Evolutionary conservation across 2,329 filamentous ascomycete species (phyloP).

Genomic region (Calonectria pteridis): DNA sequence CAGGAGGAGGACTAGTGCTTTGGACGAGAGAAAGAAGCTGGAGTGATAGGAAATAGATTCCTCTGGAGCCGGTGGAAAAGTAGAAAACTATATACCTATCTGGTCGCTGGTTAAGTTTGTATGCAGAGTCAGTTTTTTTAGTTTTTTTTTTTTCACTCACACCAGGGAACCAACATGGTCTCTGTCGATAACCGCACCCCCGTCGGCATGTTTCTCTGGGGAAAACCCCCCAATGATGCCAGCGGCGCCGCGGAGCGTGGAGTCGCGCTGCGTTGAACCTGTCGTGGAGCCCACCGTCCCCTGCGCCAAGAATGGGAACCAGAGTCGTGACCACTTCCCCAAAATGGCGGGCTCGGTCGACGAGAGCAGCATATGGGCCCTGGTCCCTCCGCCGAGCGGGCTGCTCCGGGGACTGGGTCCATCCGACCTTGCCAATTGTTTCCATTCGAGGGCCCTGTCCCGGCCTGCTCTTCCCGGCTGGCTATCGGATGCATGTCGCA

Average conservation of each 20-base stretch:
- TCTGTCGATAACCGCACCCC: conserved; percentile 6
- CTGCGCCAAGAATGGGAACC: conserved; percentile 37
- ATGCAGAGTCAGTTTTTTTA: background rate
- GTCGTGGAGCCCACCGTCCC: conserved; percentile 24
- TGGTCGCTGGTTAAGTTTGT: background rate
- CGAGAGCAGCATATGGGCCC: background rate
- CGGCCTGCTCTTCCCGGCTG: background rate
- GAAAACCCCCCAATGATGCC: background rate
- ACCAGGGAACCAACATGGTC: background rate
- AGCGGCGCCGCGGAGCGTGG: background rate
- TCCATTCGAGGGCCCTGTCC: background rate
- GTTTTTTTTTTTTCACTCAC: background rate
- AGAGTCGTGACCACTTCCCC: conserved; percentile 27
- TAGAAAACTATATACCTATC: background rate
- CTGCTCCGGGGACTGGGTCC: background rate
- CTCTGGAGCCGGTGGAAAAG: background rate
- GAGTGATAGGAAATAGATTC: background rate
- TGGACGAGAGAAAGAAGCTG: background rate
- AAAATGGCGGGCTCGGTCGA: conserved; percentile 10
- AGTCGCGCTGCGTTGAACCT: conserved; percentile 4
- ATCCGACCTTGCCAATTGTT: background rate
- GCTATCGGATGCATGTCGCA: background rate
- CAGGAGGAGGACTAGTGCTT: conserved; percentile 4
- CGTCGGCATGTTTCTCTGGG: background rate
- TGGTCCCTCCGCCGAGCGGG: background rate